These are phyloP conservation scores for Xanthoparmelia taractica DNA, from an alignment of 495 filamentous ascomycete species.

Conservation along the genomic window DNA sequence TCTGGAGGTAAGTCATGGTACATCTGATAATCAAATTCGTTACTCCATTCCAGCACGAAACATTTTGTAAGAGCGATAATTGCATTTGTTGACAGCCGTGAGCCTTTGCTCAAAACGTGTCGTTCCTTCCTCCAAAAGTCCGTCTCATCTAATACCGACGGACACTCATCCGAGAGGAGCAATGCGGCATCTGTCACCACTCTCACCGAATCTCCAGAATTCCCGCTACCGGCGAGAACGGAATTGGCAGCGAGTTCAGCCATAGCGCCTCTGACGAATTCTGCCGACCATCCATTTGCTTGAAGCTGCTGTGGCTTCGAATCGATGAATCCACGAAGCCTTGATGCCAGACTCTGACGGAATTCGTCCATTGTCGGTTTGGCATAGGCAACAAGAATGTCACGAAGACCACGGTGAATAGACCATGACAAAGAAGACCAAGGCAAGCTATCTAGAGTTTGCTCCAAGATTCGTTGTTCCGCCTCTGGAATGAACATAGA, in stretches of 20 bases:
- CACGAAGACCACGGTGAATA: conserved; percentile 32
- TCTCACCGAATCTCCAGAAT: conserved; percentile 32
- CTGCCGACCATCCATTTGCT: conserved; percentile 27
- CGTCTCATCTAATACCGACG: conserved; percentile 21
- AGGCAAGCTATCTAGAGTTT: conserved; percentile 30
- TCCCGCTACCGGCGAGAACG: conserved; percentile 28
- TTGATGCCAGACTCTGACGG: conserved; percentile 23
- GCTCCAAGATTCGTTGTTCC: conserved; percentile 22
- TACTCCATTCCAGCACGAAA: conserved; percentile 36
- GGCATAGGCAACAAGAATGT: conserved; percentile 30
- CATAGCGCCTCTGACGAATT: conserved; percentile 29
- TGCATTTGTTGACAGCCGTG: conserved; percentile 9
- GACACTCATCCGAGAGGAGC: conserved; percentile 4
- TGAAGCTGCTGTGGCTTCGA: conserved; percentile 18
- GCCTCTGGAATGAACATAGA: conserved; percentile 21
- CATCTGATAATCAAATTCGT: conserved; percentile 36
- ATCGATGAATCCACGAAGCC: conserved; percentile 20
- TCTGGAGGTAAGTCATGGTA: conserved; percentile 33
- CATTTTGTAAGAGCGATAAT: conserved; percentile 33
- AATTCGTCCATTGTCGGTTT: conserved; percentile 28
- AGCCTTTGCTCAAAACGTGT: not conserved
- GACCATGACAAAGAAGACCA: conserved; percentile 34
- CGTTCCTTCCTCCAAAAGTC: conserved; percentile 20
- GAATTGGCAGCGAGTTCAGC: conserved; percentile 26
- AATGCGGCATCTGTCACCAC: conserved; percentile 27